These are phyloP conservation scores for Sporothrix pseudoabietina DNA, from an alignment of 2,329 filamentous ascomycete genomes.

Conservation along the genomic window DNA sequence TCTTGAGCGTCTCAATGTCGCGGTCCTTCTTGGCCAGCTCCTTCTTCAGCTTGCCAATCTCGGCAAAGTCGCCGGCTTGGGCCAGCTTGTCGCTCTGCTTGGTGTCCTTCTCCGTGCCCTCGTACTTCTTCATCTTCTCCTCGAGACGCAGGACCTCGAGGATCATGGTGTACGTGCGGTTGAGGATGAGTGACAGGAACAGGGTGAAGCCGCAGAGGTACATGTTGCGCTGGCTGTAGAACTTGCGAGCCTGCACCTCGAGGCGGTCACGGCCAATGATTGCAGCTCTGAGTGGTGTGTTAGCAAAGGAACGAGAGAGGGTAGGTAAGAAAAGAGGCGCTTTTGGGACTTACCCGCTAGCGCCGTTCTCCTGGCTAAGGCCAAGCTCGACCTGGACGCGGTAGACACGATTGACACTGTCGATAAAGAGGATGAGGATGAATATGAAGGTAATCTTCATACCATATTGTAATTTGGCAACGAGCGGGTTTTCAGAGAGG, in stretches of 20 bases:
- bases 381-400: conserved; percentile 89
- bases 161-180: conserved; percentile 98
- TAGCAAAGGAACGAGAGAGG: conserved; percentile 31
- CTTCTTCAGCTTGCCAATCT: conserved; percentile 70
- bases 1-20: conserved; percentile 86
- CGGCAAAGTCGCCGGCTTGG: conserved; percentile 68
- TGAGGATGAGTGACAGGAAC: conserved; percentile 97
- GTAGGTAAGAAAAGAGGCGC: neutral
- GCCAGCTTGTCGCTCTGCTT: conserved; percentile 74
- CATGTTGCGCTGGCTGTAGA: conserved; percentile 99
- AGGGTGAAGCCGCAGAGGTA: conserved; percentile 99
- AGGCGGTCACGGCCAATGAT: conserved; percentile 91
- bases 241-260: conserved; percentile 98
- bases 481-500: conserved; percentile 81
- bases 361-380: conserved; percentile 65
- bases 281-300: conserved; percentile 51
- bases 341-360: conserved; percentile 49
- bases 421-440: conserved; percentile 95
- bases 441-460: conserved; percentile 99
- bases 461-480: conserved; percentile 95
- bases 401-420: conserved; percentile 94
- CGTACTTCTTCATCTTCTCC: conserved; percentile 83
- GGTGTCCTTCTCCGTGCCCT: conserved; percentile 61
- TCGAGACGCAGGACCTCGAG: conserved; percentile 88
- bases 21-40: conserved; percentile 77